Evolutionary conservation across 192 early-diverging fungal genomes (phyloP).

Genomic region (Coemansia sp.): DNA sequence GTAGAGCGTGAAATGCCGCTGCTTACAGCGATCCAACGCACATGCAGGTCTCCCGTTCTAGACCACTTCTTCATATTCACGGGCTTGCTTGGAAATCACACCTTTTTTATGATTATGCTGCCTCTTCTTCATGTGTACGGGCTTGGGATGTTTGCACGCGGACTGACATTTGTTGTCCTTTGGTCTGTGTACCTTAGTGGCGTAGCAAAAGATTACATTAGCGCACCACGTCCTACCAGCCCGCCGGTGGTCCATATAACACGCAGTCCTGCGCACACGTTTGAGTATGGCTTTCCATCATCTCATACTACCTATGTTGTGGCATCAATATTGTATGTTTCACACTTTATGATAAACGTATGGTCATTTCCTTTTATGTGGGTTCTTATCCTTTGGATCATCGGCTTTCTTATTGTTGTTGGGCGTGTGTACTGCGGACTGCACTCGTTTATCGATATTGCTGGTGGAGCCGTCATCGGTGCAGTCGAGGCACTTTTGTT

Average conservation of each 20-base stretch:
- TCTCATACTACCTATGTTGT: constrained; percentile 85
- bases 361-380: constrained; percentile 34
- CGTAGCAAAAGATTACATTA: constrained; percentile 72
- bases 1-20: constrained; percentile 46
- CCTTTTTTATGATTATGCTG: constrained; percentile 80
- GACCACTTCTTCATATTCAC: constrained; percentile 70
- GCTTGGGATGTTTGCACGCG: constrained; percentile 61
- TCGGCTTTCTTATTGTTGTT: constrained; percentile 61
- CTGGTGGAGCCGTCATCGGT: constrained; percentile 71
- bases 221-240: constrained; percentile 79
- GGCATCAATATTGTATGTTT: constrained; percentile 64
- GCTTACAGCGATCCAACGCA: constrained; percentile 35
- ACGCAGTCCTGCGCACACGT: constrained; percentile 62
- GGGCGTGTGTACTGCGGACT: constrained; percentile 86
- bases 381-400: constrained; percentile 52
- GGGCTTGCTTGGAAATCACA: constrained; percentile 82
- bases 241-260: constrained; percentile 77
- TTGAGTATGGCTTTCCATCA: constrained; percentile 92
- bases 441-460: constrained; percentile 79
- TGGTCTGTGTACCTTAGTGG: constrained; percentile 56
- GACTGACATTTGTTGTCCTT: constrained; percentile 47
- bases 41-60: constrained; percentile 37
- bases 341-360: constrained; percentile 35
- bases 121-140: constrained; percentile 84
- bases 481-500: constrained; percentile 55